Evolutionary conservation across 2,329 filamentous ascomycete species (phyloP).

Genomic region (Phialemonium atrogriseum): DNA sequence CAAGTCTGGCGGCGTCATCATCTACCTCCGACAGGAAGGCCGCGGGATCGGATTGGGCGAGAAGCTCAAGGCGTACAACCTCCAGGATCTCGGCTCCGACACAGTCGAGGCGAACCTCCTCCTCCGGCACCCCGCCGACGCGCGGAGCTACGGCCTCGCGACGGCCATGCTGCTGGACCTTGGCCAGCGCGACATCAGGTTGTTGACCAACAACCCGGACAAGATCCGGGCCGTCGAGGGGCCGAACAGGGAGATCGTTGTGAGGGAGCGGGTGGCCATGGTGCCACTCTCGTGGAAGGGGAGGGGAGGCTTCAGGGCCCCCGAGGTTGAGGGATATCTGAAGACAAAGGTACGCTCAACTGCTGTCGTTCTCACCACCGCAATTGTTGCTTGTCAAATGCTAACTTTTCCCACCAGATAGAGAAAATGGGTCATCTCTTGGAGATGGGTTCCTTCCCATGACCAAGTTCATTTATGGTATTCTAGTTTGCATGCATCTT

Average conservation of each 20-base stretch:
- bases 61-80: constrained; percentile 96
- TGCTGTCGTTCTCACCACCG: neutral
- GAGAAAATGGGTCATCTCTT: constrained; percentile 83
- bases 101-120: constrained; percentile 94
- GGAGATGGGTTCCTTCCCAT: constrained; percentile 36
- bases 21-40: constrained; percentile 93
- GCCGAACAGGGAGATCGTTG: constrained; percentile 76
- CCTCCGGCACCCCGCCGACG: constrained; percentile 86
- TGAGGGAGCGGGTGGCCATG: constrained; percentile 90
- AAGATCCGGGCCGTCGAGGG: constrained; percentile 94
- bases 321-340: constrained; percentile 88
- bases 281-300: constrained; percentile 90
- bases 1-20: constrained; percentile 73
- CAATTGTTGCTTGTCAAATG: constrained; percentile 1
- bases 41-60: constrained; percentile 90
- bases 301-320: constrained; percentile 71
- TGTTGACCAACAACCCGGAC: constrained; percentile 95
- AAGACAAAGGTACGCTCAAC: constrained; percentile 71
- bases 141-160: constrained; percentile 89
- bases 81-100: constrained; percentile 94
- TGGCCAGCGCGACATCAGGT: constrained; percentile 65
- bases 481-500: too few relatives aligned
- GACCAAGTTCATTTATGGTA: too few relatives aligned
- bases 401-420: constrained; percentile 44
- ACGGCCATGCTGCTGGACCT: constrained; percentile 90